Base-by-base conservation (phyloP, 495 filamentous ascomycete genomes). In the Saxispiralis lemnorum region DNA sequence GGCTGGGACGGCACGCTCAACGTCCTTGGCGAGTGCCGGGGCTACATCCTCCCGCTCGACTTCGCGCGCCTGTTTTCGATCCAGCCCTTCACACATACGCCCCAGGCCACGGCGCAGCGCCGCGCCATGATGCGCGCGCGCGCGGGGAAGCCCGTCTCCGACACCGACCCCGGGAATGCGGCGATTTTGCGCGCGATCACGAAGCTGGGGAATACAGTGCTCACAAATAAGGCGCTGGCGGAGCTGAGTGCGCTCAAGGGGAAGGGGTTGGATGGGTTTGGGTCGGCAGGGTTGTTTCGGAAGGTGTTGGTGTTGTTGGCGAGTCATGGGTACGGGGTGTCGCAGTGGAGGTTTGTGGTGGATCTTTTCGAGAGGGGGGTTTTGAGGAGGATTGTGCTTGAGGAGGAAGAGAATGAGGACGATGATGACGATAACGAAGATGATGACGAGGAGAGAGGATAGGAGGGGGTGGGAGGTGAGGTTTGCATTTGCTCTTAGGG, bases 1-100 rank as follows among this genome's bases (percentile, higher is more conserved):
- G 86, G 86, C 15, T 97, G 92, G 89, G 85, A 93, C 56, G 81
- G 84, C 32, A 87, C 84, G 44, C 77, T 85, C 10, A 85, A 87
- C 52, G 70, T 75, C 15, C 73, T 81, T 49, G 92, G 89, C 35
- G 75, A 79, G 40, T 82, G 83, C 0, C 63, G 93, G 13, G 89
- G 89, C 14, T 79, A 85, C 48, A 88, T 85, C 61, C 73, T 97
- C 18, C 89, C 89, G 0, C 59, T 73, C 13, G 66, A 87, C 55
- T 78, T 96, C 52, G 66, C 69, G 31, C 78, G 76, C 54, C 63
- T 97, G 18, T 84, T 94, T 52, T 43, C 45, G 41, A 14, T 52
- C 45, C 18, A 45, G 31, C 15, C 47, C 37, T 36, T 34, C 17
- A 24, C 34, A 4, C 4, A 28, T 9, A 28, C 4, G 12, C 20